Percentiles rank a stretch among this genome's conserved stretches.
Conservation (phyloP, 2,329 filamentous ascomycete species). For the Penicillium sp. region DNA sequence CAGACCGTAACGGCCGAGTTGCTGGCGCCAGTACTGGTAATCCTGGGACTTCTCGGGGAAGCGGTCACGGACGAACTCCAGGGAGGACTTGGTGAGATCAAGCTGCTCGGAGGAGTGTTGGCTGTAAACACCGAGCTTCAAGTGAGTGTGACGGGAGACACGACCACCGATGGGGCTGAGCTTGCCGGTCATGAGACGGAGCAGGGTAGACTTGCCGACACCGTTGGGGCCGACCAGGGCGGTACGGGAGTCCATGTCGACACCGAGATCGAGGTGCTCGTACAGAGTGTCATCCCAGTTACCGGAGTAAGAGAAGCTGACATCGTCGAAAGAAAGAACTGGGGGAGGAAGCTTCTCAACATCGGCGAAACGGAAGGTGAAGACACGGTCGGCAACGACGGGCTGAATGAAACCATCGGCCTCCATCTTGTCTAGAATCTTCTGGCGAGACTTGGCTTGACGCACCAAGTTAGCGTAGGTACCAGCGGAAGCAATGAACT, state of each 20-base stretch:
- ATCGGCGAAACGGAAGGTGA: conserved; percentile 97
- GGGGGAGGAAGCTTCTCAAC: conserved; percentile 99
- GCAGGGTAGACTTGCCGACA: conserved; percentile 96
- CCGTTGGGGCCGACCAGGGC: conserved; percentile 97
- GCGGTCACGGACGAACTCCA: conserved; percentile 97
- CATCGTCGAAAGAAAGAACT: conserved; percentile 92
- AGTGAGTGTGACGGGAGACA: conserved; percentile 90
- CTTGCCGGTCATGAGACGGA: conserved; percentile 95
- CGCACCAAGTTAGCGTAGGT: conserved; percentile 99
- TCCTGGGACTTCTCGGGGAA: conserved; percentile 87
- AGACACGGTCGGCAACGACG: conserved; percentile 79
- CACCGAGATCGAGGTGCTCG: conserved; percentile 94
- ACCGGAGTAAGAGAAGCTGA: conserved; percentile 97
- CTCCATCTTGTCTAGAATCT: conserved; percentile 99
- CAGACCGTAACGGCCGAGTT: conserved; percentile 92
- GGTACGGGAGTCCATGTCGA: conserved; percentile 98
- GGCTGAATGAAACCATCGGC: conserved; percentile 97
- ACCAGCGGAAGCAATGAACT: conserved; percentile 99
- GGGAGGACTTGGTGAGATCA: conserved; percentile 93
- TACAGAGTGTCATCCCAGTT: conserved; percentile 88
- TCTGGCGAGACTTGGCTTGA: conserved; percentile 98
- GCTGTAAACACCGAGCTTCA: conserved; percentile 97
- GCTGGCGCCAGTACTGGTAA: conserved; percentile 99
- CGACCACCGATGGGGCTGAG: conserved; percentile 78
- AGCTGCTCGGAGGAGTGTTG: conserved; percentile 99